phyloP scores from a whole-genome alignment of 1,284 basidiomycete genomes.

The Boletus subluridellus region DNA sequence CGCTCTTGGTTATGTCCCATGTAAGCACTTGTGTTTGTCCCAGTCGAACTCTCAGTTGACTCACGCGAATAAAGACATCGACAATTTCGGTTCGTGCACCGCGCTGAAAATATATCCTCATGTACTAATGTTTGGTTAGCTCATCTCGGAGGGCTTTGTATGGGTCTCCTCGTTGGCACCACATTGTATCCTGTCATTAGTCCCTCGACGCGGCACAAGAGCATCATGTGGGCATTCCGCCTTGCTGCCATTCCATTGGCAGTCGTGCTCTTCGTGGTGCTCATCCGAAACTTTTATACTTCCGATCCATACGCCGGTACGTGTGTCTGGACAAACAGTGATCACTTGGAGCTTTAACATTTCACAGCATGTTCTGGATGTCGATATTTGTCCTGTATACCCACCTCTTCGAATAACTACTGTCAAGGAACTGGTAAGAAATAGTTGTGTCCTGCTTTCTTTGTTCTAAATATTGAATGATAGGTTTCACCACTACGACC shows the following conservation, averaged over 20 bases:
- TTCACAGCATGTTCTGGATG: constrained; percentile 80
- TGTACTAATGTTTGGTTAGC: constrained; percentile 39
- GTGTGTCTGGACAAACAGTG: constrained; percentile 16
- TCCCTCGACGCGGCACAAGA: constrained; percentile 65
- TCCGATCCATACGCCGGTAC: constrained; percentile 75
- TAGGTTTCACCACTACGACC: constrained; percentile 33
- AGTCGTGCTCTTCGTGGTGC: constrained; percentile 77
- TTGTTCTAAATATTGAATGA: constrained; percentile 7
- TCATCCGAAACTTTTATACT: constrained; percentile 88
- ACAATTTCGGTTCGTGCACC: constrained; percentile 65
- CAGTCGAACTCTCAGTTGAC: constrained; percentile 12
- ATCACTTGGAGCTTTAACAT: constrained; percentile 2
- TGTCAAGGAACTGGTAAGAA: constrained; percentile 64
- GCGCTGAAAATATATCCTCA: not conserved
- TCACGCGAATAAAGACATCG: constrained; percentile 48
- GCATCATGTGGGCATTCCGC: constrained; percentile 74
- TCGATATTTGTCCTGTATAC: constrained; percentile 85
- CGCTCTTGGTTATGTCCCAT: constrained; percentile 81
- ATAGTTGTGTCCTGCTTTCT: not conserved
- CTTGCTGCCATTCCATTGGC: constrained; percentile 70
- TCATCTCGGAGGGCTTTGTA: constrained; percentile 75
- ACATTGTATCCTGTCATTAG: constrained; percentile 90
- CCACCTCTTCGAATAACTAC: constrained; percentile 70
- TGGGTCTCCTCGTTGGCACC: constrained; percentile 81
- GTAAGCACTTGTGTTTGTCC: constrained; percentile 38